Conservation (phyloP, 495 filamentous ascomycete genomes). For the Aspergillus olivimuriae region DNA sequence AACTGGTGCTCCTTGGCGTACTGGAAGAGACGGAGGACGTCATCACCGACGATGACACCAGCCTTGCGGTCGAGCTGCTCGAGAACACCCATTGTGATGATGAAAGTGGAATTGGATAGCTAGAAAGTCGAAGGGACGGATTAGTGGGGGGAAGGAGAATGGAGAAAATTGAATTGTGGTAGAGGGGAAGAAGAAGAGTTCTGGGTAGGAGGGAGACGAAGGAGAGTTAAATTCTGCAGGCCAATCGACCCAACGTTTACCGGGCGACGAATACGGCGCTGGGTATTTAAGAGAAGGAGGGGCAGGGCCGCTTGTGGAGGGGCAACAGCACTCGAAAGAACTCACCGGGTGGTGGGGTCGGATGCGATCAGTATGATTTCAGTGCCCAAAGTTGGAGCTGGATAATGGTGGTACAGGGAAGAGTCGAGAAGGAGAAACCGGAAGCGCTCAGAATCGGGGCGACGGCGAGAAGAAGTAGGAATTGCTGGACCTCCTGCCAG, state of each 20-base stretch:
- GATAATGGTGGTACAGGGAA: conserved; percentile 1
- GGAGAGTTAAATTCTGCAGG: no score
- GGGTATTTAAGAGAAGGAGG: conserved; percentile 10
- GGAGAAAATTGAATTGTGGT: neutral
- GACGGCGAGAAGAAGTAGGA: conserved; percentile 5
- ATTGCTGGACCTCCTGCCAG: neutral
- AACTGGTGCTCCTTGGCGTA: conserved; percentile 79
- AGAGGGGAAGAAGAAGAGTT: conserved; percentile 1
- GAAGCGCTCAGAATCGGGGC: conserved; percentile 6
- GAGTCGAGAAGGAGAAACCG: conserved; percentile 6
- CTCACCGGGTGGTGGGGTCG: conserved; percentile 29
- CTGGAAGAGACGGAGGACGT: conserved; percentile 74
- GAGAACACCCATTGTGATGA: conserved; percentile 53
- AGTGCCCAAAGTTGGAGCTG: conserved; percentile 8
- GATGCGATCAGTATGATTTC: conserved; percentile 26
- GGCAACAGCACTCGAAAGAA: conserved; percentile 12
- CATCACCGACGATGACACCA: conserved; percentile 83
- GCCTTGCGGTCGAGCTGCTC: conserved; percentile 68
- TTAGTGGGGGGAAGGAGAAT: conserved; percentile 1
- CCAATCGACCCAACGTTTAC: no score
- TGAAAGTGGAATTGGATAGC: conserved; percentile 9
- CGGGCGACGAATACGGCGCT: conserved; percentile 24
- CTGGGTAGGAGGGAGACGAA: conserved; percentile 6
- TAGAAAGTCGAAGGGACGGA: no score
- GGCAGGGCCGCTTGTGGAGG: conserved; percentile 15